Base-by-base conservation (phyloP, 257 asterid species). In the Nemophila menziesii region DNA sequence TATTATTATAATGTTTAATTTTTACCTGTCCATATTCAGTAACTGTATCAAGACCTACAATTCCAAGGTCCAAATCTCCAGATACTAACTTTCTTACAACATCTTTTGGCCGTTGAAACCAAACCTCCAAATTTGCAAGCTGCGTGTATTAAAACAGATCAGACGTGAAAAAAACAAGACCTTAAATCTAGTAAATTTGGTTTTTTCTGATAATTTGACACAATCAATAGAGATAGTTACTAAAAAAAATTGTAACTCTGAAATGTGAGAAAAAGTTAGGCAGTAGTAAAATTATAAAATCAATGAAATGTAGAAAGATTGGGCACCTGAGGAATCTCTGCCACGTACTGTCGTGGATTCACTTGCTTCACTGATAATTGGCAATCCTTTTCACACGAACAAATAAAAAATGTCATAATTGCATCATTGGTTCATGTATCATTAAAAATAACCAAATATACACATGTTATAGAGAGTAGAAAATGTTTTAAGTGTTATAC, bases 31-130 rank as follows among this genome's bases (percentile, higher is more conserved):
- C 98, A 49, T 51, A 63, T 69, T 89, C 98, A 23, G 33, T 48
- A 14, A 89, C 74, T 33, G 75, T 89, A 66, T 89, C 98, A 65
- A 89, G 65, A 52, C 98, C 98, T 60, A 89, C 98, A 58, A 89
- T 78, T 50, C 98, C 98, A 55, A 89, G 93, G 72, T 89, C 98
- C 53, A 89, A 60, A 74, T 89, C 96, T 70, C 98, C 98, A 5
- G 96, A 76, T 13, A 72, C 73, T 72, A 89, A 69, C 64, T 84
- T 89, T 67, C 98, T 71, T 55, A 89, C 96, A 4, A 89, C 68
- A 46, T 89, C 98, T 67, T 89, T 89, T 22, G 95, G 98, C 71
- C 98, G 86, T 64, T 89, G 98, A 74, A 71, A 80, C 98, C 98
- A 89, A 39, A 89, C 96, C 67, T 89, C 94, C 58, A 89, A 54